Conservation (phyloP, 306 rosid genomes). For the Cyamopsis tetragonoloba region DNA sequence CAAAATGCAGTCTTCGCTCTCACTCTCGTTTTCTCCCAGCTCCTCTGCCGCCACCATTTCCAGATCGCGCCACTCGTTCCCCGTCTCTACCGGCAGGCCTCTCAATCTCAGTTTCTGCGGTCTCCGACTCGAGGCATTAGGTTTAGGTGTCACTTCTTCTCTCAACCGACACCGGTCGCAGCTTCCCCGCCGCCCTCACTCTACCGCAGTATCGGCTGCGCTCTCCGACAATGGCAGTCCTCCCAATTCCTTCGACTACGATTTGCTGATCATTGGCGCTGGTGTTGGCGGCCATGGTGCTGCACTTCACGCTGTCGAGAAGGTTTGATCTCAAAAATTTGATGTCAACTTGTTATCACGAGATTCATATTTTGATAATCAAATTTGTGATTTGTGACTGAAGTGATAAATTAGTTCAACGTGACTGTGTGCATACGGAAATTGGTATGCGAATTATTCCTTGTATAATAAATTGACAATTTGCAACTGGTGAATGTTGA, state of each 20-base stretch:
- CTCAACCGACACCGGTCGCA: slow-evolving; percentile 26
- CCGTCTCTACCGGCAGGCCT: slow-evolving; percentile 27
- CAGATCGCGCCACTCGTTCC: slow-evolving; percentile 40
- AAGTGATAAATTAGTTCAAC: background rate
- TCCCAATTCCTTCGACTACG: slow-evolving; percentile 77
- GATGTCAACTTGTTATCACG: background rate
- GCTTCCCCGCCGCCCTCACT: slow-evolving; percentile 21
- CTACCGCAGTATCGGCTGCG: slow-evolving; percentile 41
- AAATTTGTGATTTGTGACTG: background rate
- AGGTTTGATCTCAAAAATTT: slow-evolving; percentile 40
- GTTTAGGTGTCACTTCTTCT: slow-evolving; percentile 45
- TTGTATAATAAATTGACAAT: background rate
- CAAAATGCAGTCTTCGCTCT: slow-evolving; percentile 80
- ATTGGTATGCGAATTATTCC: background rate
- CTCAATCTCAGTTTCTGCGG: slow-evolving; percentile 84
- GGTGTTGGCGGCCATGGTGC: slow-evolving; percentile 99
- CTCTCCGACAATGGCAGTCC: slow-evolving; percentile 65
- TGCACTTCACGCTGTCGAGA: slow-evolving; percentile 93
- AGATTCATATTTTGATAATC: background rate
- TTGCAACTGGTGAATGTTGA: background rate
- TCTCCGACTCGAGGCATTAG: slow-evolving; percentile 54
- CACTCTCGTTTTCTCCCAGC: slow-evolving; percentile 56
- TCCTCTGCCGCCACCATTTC: slow-evolving; percentile 40
- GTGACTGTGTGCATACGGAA: background rate
- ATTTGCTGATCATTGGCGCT: slow-evolving; percentile 88